Evolutionary conservation across 2,329 filamentous ascomycete species (phyloP).

Genomic region (Elsinoe australis): DNA sequence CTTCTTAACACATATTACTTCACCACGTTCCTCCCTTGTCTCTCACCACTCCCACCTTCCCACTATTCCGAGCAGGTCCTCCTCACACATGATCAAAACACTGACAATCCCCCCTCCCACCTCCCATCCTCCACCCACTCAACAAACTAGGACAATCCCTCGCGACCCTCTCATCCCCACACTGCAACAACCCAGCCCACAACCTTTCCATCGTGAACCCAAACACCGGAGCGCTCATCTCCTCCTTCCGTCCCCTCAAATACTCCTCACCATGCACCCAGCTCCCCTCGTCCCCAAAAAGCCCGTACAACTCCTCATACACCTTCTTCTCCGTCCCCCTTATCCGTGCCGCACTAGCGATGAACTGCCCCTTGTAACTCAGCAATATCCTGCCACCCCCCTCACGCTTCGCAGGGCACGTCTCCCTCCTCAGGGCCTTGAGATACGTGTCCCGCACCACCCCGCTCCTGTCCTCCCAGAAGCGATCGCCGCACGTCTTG

Average conservation of each 20-base stretch:
- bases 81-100: constrained; percentile 22
- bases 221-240: constrained; percentile 28
- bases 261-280: constrained; percentile 24
- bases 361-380: constrained; percentile 43
- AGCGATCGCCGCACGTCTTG: constrained; percentile 35
- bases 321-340: constrained; percentile 30
- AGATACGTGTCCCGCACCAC: constrained; percentile 35
- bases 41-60: not conserved
- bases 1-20: not conserved
- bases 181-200: constrained; percentile 34
- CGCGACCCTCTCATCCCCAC: constrained; percentile 23
- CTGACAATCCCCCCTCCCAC: constrained; percentile 22
- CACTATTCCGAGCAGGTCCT: not conserved
- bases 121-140: constrained; percentile 22
- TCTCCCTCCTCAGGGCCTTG: constrained; percentile 22
- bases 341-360: constrained; percentile 39
- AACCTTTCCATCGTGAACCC: constrained; percentile 34
- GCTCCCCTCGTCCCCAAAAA: constrained; percentile 27
- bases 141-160: constrained; percentile 24
- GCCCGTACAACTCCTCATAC: constrained; percentile 30
- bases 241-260: constrained; percentile 22
- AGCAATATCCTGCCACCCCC: constrained; percentile 28
- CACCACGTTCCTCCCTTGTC: not conserved
- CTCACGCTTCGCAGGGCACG: too few relatives aligned
- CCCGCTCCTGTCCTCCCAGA: constrained; percentile 35